Evolutionary conservation across 306 rosid genomes (phyloP), one percentile per base, ranked within the genome.

Genomic region (Cucurbita ficifolia): DNA sequence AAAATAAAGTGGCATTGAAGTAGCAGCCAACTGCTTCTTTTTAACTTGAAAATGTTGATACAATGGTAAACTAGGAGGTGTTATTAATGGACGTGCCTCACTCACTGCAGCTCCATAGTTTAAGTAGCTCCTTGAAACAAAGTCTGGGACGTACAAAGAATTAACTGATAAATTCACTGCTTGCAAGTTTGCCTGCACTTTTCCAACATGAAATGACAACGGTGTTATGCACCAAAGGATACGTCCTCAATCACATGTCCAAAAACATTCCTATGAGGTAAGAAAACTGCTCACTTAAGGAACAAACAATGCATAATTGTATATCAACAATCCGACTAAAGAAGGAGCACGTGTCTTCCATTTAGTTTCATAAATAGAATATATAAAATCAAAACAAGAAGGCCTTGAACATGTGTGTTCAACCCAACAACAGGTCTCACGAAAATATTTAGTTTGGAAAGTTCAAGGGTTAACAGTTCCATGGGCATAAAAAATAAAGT

Each of bases 31-130:
- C 33, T 29, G 33, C 33, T 29, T 29, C 33, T 5, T 52, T 72
- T 54, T 5, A 18, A 51, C 54, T 72, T 72, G 48, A 35, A 70
- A 70, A 72, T 54, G 36, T 13, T 52, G 64, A n/a, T 19, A 33
- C 77, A 60, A 39, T 42, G 61, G 65, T 18, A 54, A 24, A 33
- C 13, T 74, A 55, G 40, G 73, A 38, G 39, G 61, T 29, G 16
- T 14, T 22, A n/a, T 71, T 18, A 70, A 21, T 10, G 77, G 10
- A 78, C 86, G 75, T 71, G 79, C 98, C 96, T 94, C 97, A 49
- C 97, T 90, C 77, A 87, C 87, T 73, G 98, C 98, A 18, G 87
- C 96, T 50, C 97, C 98, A 76, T 87, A 90, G 80, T 84, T 94
- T 54, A 87, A 80, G 87, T 94, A 94, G 36, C 8, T 49, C 73